These are phyloP conservation scores for Penicillium macrosclerotiorum DNA, from an alignment of 495 filamentous ascomycete genomes.

Conservation along the genomic window DNA sequence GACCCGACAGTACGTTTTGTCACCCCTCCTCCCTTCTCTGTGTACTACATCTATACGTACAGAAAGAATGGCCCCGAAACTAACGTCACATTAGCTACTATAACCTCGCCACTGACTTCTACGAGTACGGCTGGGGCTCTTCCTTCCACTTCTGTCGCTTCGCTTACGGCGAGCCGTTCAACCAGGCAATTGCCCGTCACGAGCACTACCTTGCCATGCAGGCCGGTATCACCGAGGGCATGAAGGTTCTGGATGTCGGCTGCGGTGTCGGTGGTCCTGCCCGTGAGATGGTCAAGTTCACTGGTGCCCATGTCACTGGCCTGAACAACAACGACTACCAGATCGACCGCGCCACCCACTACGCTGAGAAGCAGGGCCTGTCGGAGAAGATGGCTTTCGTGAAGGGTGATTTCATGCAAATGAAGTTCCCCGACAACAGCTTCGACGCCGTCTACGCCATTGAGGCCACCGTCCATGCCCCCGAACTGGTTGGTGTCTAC, in stretches of 20 bases:
- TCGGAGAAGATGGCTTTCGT: constrained; percentile 80
- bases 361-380: constrained; percentile 78
- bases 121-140: constrained; percentile 95
- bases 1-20: constrained; percentile 76
- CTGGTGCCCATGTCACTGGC: constrained; percentile 83
- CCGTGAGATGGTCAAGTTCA: constrained; percentile 94
- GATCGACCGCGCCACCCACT: constrained; percentile 87
- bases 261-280: constrained; percentile 98
- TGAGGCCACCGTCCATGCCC: constrained; percentile 95
- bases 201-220: constrained; percentile 96
- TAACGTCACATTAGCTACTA: constrained; percentile 68
- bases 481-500: constrained; percentile 92
- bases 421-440: constrained; percentile 86
- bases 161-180: constrained; percentile 81
- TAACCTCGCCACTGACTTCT: constrained; percentile 95
- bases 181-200: constrained; percentile 92
- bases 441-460: constrained; percentile 99
- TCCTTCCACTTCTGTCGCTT: constrained; percentile 99
- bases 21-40: neutral
- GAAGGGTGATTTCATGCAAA: constrained; percentile 99
- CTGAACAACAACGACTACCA: constrained; percentile 99
- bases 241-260: constrained; percentile 93
- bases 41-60: neutral
- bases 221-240: constrained; percentile 80
- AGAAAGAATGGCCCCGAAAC: neutral